Conservation (phyloP, 2,329 filamentous ascomycete species). For the Sporothrix schenckii region DNA sequence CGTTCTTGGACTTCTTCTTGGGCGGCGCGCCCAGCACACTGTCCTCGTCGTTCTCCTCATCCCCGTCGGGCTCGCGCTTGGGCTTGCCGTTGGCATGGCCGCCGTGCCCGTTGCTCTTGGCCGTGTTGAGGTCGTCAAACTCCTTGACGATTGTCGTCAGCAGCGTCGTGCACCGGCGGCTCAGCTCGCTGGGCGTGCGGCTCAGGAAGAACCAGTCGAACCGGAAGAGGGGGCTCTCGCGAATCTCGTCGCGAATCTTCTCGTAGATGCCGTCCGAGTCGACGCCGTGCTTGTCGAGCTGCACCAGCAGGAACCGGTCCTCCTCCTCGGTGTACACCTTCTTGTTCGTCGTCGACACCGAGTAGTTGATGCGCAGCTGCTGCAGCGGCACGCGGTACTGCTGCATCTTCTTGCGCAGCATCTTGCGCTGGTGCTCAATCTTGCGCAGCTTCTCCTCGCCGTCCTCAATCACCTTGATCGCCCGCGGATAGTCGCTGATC, state of each 20-base stretch:
- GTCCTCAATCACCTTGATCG: constrained; percentile 85
- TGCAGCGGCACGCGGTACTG: constrained; percentile 97
- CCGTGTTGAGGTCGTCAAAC: constrained; percentile 70
- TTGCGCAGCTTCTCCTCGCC: constrained; percentile 89
- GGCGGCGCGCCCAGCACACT: constrained; percentile 80
- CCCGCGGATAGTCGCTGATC: constrained; percentile 85
- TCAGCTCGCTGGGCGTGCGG: constrained; percentile 88
- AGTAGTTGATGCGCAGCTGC: constrained; percentile 98
- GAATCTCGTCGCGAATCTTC: constrained; percentile 94
- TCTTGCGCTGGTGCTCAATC: constrained; percentile 88
- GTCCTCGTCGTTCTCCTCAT: constrained; percentile 83
- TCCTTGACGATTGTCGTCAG: constrained; percentile 94
- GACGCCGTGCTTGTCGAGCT: constrained; percentile 88
- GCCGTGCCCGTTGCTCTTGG: constrained; percentile 53
- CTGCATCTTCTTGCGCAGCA: constrained; percentile 91
- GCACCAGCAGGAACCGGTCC: constrained; percentile 90
- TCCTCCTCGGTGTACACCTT: constrained; percentile 99
- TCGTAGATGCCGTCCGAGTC: constrained; percentile 91
- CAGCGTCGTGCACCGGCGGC: constrained; percentile 88
- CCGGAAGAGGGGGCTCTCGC: constrained; percentile 89
- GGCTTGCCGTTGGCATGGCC: constrained; percentile 63
- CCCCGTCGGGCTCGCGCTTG: constrained; percentile 75
- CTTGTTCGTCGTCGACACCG: constrained; percentile 98
- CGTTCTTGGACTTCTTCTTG: constrained; percentile 93
- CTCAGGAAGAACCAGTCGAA: constrained; percentile 99